Evolutionary conservation across 164 flowering plant genomes (phyloP).

Genomic region (Chloranthus sessilifolius): DNA sequence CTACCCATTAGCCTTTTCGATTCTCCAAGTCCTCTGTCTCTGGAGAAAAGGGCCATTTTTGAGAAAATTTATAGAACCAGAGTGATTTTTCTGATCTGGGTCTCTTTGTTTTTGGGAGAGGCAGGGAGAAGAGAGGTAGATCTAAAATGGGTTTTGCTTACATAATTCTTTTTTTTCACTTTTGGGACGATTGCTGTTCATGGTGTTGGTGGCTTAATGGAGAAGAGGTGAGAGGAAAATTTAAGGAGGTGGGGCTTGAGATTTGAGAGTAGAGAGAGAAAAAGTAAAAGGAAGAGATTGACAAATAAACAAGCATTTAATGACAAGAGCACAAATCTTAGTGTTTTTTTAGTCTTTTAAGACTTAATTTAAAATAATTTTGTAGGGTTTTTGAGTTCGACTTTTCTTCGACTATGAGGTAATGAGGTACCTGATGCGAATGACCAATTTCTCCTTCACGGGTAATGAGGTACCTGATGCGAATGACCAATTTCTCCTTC

Average conservation of each 20-base stretch:
- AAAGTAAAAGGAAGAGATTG: not conserved
- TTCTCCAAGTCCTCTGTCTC: constrained; percentile 60
- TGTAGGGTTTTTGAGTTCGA: too few relatives aligned
- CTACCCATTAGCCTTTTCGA: constrained; percentile 42
- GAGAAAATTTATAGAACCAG: too few relatives aligned
- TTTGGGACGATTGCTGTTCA: too few relatives aligned
- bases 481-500: too few relatives aligned
- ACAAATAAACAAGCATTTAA: not conserved
- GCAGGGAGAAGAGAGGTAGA: constrained; percentile 6
- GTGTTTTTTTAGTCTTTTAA: too few relatives aligned
- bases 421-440: too few relatives aligned
- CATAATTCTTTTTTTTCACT: not conserved
- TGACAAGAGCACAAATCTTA: constrained; percentile 1
- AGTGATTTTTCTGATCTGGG: not conserved
- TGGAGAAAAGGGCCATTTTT: constrained; percentile 63
- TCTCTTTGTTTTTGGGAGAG: not conserved
- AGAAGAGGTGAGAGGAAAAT: not conserved
- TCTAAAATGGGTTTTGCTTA: constrained; percentile 1
- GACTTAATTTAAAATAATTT: too few relatives aligned
- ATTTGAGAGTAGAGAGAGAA: not conserved
- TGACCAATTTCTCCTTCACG: too few relatives aligned
- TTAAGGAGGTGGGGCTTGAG: constrained; percentile 8
- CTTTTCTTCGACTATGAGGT: too few relatives aligned
- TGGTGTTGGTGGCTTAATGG: too few relatives aligned
- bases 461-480: too few relatives aligned